Percentiles rank a stretch among this genome's conserved stretches.
These are phyloP conservation scores for Kwoniella newhampshirensis DNA, from an alignment of 768 basidiomycete species.

Conservation along the genomic window DNA sequence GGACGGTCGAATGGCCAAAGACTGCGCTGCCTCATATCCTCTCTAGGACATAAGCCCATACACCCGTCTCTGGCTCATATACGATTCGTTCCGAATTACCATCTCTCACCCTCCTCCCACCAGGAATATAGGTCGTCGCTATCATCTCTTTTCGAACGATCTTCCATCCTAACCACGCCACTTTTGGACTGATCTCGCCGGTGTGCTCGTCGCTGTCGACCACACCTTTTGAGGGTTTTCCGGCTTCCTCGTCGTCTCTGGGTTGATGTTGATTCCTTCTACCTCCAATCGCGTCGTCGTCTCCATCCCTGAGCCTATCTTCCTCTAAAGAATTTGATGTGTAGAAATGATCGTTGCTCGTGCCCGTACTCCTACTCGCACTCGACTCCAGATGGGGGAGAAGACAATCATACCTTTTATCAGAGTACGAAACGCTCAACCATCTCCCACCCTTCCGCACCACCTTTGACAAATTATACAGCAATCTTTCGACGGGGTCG, in stretches of 20 bases:
- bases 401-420: not conserved
- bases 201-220: too few relatives aligned
- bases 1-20: too few relatives aligned
- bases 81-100: conserved; percentile 32
- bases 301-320: too few relatives aligned
- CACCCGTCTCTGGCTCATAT: conserved; percentile 35
- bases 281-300: too few relatives aligned
- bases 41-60: conserved; percentile 39
- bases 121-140: conserved; percentile 12
- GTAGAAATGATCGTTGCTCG: too few relatives aligned
- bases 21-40: conserved; percentile 1
- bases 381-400: not conserved
- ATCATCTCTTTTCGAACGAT: conserved; percentile 13
- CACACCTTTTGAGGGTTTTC: too few relatives aligned
- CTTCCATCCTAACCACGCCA: conserved; percentile 8
- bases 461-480: too few relatives aligned
- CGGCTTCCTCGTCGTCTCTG: too few relatives aligned
- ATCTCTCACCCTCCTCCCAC: conserved; percentile 3
- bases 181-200: too few relatives aligned
- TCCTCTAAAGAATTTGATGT: too few relatives aligned
- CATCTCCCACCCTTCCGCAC: not conserved
- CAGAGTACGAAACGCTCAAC: conserved; percentile 5
- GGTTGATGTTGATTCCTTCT: too few relatives aligned
- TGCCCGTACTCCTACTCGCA: not conserved
- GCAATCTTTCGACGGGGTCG: not conserved